Evolutionary conservation across 1,139 yeast genomes (phyloP), one percentile per base, ranked within the genome.

Genomic region (Candida sp.): DNA sequence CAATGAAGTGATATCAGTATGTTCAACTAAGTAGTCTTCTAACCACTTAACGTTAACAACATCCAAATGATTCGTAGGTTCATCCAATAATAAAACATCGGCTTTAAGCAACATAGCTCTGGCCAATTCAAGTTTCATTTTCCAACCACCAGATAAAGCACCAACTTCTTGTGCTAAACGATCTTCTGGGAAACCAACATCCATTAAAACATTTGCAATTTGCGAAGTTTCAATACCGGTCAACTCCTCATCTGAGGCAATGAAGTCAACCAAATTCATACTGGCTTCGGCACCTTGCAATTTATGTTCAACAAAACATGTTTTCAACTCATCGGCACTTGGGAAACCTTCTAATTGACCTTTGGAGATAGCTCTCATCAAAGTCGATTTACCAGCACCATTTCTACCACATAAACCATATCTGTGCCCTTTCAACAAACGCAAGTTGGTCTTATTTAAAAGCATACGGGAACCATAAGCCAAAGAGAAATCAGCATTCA

Each of bases 281-380:
- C 87, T 95, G 45, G 91, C 96, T 64, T 93, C 97, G 49, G 88
- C 86, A 47, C 97, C 98, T 72, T 95, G 99, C 52, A 93, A 75
- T 62, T 88, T 88, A 73, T 93, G 99, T 73, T 93, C 99, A 41
- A 93, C 99, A 60, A 93, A 93, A 72, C 98, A 91, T 32, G 98
- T 93, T 64, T 86, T 84, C 54, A 93, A 74, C 59, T 87, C 86
- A 46, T 87, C 83, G 56, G 90, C 84, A 53, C 89, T 84, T 35
- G 99, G 99, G 82, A 93, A 93, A 5, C 99, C 99, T 70, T 93
- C 99, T 52, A 93, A 79, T 72, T 93, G 97, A 46, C 98, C 99
- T 61, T 89, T 89, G 45, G 97, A 89, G 58, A 93, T 93, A 33
- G 99, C 87, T 68, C 99, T 81, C 98, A 93, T 91, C 59, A 93